Conservation (phyloP, 140 eudicot genomes). For the Oenanthe javanica region DNA sequence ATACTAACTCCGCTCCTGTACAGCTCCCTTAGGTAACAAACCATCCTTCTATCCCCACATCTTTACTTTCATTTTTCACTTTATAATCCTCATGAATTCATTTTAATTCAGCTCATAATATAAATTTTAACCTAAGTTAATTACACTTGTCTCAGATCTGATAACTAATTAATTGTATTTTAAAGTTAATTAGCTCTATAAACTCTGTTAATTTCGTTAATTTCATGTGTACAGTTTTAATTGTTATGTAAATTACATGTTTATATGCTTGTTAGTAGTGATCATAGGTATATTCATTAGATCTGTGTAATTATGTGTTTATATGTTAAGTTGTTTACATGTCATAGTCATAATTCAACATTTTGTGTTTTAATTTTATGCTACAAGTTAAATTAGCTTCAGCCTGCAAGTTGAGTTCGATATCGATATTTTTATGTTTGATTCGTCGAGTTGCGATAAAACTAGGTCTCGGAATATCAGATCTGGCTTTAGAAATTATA, state of each 20-base stretch:
- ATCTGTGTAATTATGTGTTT: conserved; percentile 13
- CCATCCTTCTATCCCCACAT: too few relatives aligned
- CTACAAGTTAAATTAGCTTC: conserved; percentile 11
- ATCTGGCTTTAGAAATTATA: conserved; percentile 6
- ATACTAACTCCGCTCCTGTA: not conserved
- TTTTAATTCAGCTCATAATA: not conserved
- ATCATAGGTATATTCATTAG: conserved; percentile 4
- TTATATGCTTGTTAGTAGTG: not conserved
- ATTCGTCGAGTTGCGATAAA: conserved; percentile 4
- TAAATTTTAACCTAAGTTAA: not conserved
- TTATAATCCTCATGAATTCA: too few relatives aligned
- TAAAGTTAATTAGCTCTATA: not conserved
- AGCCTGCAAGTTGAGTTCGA: conserved; percentile 2
- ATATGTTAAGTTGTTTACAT: not conserved
- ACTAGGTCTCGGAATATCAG: not conserved
- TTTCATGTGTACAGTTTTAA: not conserved
- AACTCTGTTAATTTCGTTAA: not conserved
- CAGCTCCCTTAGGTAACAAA: conserved; percentile 3
- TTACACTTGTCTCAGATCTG: not conserved
- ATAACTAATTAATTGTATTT: not conserved
- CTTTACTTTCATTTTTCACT: not conserved
- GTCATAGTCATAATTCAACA: not conserved
- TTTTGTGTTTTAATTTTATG: not conserved
- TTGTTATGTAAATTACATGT: not conserved
- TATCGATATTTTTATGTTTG: not conserved